Evolutionary conservation across 495 filamentous ascomycete genomes (phyloP), one percentile per base, ranked within the genome.

Genomic region (Neurospora sp.): DNA sequence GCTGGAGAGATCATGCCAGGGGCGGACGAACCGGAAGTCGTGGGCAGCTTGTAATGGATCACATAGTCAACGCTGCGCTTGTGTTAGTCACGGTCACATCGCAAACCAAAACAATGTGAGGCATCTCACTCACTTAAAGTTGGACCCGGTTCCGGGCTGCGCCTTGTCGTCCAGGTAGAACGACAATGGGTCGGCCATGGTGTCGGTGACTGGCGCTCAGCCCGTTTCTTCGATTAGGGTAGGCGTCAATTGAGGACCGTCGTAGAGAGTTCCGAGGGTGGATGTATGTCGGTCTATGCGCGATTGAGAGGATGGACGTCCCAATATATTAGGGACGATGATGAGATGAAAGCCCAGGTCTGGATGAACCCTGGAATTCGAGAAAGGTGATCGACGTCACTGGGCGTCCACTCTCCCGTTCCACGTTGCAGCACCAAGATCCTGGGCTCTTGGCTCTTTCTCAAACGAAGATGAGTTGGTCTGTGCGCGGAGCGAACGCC

Each of bases 11-110:
- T 65, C 27, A 65, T 31, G 53, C 53, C 22, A 8, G 68, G 16
- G 68, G 69, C 31, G 1, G 35, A 76, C 86, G 75, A 80, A 93
- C 93, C 86, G 59, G 53, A 65, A 35, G 84, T 86, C 38, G 86
- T 83, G 41, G 87, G 86, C 75, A 97, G 91, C 69, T 87, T 85
- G 81, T 94, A 98, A 71, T 87, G 86, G 73, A 99, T 90, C 74
- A 98, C 94, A 85, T 97, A 99, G 87, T 99, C 96, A 73, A 97
- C 94, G 77, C 91, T 85, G 70, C 35, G 69, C 61, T 37, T 35
- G 16, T 37, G 73, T 71, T 72, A 81, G 76, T 78, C 77, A 40
- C 77, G 74, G 71, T 79, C 6, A 16, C 6, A 35, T 31, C 22
- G 12, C 39, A 68, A 27, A 69, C 8, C 35, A n/a, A 39, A 44